These are phyloP conservation scores for Naganishia vaughanmartiniae DNA, from an alignment of 768 basidiomycete species.

Conservation along the genomic window DNA sequence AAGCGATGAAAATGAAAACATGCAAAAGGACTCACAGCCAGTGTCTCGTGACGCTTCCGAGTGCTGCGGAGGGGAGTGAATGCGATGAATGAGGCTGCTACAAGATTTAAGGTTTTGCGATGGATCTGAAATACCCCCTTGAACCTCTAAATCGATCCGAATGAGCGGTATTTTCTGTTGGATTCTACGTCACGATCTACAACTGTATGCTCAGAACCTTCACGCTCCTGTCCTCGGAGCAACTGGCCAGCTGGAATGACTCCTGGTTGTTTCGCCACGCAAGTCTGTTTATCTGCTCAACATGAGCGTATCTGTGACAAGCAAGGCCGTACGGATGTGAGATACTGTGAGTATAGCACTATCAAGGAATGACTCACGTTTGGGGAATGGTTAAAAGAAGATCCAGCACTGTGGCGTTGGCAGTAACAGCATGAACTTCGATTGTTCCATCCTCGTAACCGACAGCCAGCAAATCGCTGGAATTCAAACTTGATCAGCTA, in stretches of 20 bases:
- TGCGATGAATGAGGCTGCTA: neutral
- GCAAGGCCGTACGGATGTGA: constrained; percentile 10
- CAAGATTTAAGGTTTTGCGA: neutral
- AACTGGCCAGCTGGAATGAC: constrained; percentile 67
- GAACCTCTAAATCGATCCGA: too few relatives aligned
- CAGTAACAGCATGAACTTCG: constrained; percentile 59
- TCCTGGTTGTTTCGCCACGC: constrained; percentile 65
- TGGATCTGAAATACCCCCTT: neutral
- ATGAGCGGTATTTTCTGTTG: neutral
- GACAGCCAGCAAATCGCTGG: constrained; percentile 66
- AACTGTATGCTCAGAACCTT: constrained; percentile 56
- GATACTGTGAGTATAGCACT: constrained; percentile 56
- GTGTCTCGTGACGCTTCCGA: neutral
- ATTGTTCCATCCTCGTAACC: constrained; percentile 82
- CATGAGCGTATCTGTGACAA: constrained; percentile 63
- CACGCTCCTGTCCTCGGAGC: constrained; percentile 89
- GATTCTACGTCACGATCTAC: neutral
- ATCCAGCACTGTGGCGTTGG: constrained; percentile 58
- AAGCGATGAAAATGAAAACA: constrained; percentile 19
- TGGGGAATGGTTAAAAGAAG: constrained; percentile 54
- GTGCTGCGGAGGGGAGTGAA: neutral
- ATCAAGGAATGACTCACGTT: constrained; percentile 29
- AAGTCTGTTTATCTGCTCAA: constrained; percentile 73
- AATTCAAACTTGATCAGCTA: neutral
- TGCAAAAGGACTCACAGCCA: constrained; percentile 1